phyloP scores from a whole-genome alignment of 129 eudicot species.

The Ambrosia trifida region DNA sequence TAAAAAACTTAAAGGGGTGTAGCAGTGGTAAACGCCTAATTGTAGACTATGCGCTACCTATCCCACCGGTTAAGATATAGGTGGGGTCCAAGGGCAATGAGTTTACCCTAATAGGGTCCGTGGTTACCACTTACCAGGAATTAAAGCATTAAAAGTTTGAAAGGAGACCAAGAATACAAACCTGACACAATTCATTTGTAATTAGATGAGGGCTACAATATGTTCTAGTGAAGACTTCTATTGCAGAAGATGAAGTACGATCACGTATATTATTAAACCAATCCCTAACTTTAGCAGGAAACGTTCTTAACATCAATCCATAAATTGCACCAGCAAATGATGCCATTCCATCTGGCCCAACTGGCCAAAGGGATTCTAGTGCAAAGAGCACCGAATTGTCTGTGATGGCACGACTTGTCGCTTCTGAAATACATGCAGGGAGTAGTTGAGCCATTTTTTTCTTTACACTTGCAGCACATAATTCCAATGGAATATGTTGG shows the following conservation, averaged over 20 bases:
- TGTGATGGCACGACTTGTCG: slow-evolving; percentile 71
- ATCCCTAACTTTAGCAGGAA: slow-evolving; percentile 90
- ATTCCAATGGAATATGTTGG: slow-evolving; percentile 87
- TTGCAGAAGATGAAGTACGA: slow-evolving; percentile 61
- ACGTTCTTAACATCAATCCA: slow-evolving; percentile 85
- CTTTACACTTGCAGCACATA: slow-evolving; percentile 41
- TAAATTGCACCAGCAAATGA: slow-evolving; percentile 79
- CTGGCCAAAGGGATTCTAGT: slow-evolving; percentile 79
- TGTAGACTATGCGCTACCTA: no score
- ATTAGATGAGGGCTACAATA: slow-evolving; percentile 92
- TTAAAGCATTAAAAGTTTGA: not conserved
- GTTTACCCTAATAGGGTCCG: no score
- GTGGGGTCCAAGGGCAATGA: no score
- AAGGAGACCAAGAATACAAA: slow-evolving; percentile 23
- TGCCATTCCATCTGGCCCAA: slow-evolving; percentile 61
- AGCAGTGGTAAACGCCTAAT: no score
- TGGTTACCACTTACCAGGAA: no score
- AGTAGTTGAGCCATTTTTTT: slow-evolving; percentile 50
- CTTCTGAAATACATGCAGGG: slow-evolving; percentile 47
- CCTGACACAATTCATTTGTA: slow-evolving; percentile 88
- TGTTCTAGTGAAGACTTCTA: slow-evolving; percentile 83
- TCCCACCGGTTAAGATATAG: no score
- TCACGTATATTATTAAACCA: slow-evolving; percentile 92
- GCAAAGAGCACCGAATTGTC: slow-evolving; percentile 54
- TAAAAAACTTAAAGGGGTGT: no score